Percentiles rank a stretch among this genome's conserved stretches.
Conservation (phyloP, 108 stramenopile genomes). For the Cyclotella sp. region DNA sequence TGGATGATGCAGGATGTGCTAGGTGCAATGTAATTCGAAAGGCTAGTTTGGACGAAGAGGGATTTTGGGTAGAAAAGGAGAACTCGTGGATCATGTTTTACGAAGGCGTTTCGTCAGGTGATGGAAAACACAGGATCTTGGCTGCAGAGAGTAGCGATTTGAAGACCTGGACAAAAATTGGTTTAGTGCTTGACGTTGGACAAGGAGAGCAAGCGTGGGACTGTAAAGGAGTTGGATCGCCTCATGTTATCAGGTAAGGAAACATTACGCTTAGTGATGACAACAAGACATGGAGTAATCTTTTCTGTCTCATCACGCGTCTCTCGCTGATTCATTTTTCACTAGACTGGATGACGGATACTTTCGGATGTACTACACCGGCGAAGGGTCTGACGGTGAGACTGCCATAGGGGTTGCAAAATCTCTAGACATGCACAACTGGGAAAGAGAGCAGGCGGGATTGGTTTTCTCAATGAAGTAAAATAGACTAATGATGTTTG, state of each 20-base stretch:
- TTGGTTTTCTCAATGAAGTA: constrained; percentile 41
- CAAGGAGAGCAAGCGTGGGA: constrained; percentile 73
- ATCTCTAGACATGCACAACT: constrained; percentile 33
- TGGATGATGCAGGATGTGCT: constrained; percentile 85
- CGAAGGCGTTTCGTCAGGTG: constrained; percentile 76
- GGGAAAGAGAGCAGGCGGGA: constrained; percentile 50
- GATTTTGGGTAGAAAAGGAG: constrained; percentile 56
- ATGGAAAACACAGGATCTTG: constrained; percentile 82
- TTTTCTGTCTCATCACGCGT: background rate
- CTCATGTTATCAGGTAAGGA: constrained; percentile 73
- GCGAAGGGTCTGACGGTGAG: constrained; percentile 68
- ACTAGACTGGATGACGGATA: constrained; percentile 78
- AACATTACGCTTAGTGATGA: constrained; percentile 3
- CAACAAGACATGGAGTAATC: background rate
- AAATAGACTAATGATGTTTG: background rate
- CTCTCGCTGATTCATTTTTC: constrained; percentile 7
- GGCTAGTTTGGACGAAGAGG: constrained; percentile 57
- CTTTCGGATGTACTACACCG: constrained; percentile 91
- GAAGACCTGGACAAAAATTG: constrained; percentile 73
- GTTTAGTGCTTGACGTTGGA: constrained; percentile 78
- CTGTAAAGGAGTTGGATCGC: constrained; percentile 78
- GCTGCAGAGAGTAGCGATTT: constrained; percentile 75
- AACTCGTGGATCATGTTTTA: constrained; percentile 78
- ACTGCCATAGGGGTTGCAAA: constrained; percentile 87
- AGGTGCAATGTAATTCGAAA: constrained; percentile 76